phyloP scores from a whole-genome alignment of 2,329 filamentous ascomycete genomes.

The Colletotrichum euphorbiae region DNA sequence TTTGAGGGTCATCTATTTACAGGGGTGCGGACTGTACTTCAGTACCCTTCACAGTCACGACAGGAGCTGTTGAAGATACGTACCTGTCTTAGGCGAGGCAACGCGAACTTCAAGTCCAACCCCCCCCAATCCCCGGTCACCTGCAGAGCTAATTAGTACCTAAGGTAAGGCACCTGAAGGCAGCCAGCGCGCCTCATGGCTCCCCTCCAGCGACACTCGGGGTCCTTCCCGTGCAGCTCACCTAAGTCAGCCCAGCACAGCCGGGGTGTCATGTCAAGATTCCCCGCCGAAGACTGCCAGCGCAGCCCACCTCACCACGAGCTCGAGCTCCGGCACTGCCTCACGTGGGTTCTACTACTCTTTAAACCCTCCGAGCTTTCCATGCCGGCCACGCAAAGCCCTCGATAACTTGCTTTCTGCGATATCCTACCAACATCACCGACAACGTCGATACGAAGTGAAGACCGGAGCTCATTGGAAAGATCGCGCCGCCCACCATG shows the following conservation, averaged over 20 bases:
- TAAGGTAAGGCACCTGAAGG: not conserved
- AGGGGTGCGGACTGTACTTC: no score
- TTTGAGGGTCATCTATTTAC: no score
- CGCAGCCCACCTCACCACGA: conserved; percentile 36
- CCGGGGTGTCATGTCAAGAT: conserved; percentile 34
- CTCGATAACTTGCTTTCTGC: conserved; percentile 3
- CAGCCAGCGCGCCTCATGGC: conserved; percentile 2
- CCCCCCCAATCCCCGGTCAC: not conserved
- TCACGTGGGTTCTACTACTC: conserved; percentile 12
- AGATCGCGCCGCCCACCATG: conserved; percentile 47
- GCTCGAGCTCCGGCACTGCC: conserved; percentile 37
- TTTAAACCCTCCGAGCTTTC: conserved; percentile 27
- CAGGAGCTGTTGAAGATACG: conserved; percentile 11
- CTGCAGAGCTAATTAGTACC: no score
- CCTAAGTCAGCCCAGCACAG: conserved; percentile 15
- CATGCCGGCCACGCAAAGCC: conserved; percentile 36
- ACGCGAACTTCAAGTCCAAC: not conserved
- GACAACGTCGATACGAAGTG: conserved; percentile 5
- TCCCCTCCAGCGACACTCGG: not conserved
- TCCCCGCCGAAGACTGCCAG: conserved; percentile 35
- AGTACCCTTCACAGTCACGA: not conserved
- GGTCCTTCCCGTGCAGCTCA: conserved; percentile 20
- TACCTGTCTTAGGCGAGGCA: conserved; percentile 2
- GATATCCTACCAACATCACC: not conserved
- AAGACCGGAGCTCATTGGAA: not conserved